Evolutionary conservation across 2,329 filamentous ascomycete genomes (phyloP), one percentile per base, ranked within the genome.

Genomic region (Apiospora rasikravindrae): DNA sequence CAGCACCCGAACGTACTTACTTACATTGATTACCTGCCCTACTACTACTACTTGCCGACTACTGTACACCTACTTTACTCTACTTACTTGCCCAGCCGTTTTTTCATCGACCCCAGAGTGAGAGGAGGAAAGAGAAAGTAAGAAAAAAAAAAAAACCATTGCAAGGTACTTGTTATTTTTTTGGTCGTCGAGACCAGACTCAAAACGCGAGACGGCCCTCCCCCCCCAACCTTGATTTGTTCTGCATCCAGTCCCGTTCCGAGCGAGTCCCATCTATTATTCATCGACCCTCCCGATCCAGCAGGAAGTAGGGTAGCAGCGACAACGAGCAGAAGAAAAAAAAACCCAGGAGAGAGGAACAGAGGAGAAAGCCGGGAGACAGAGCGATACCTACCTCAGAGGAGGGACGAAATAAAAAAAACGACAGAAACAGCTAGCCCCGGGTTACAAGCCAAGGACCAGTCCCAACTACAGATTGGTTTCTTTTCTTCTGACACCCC

Each of bases 401-500:
- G 67, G 42, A 45, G 67, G 42, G 67, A 49, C 57, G 40, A 47
- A 45, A 26, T 22, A 10, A 44, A 68, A 69, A 69, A 16, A 67
- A 16, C 33, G 57, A 45, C 26, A 29, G 33, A 64, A 66, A 33
- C 24, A 61, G 51, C 57, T 64, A 64, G 57, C 57, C 57, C 57
- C 29, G 22, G 57, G 57, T 64, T 64, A 64, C 57, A 64, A 64
- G 57, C 40, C 19, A 37, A 40, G 37, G 13, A 7, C 66, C 66
- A 47, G 67, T 45, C 67, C 67, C 67, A 45, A 69, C 67, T 49
- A 47, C 49, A 64, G 69, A 26, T 42, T 70, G 69, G 29, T 45
- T 53, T 70, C 49, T 64, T 64, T 64, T 64, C 57, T 22, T 64
- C 57, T 64, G 57, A 24, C 57, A 64, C 57, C 57, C 57, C 57